Conservation (phyloP, 805 yeast species). For the Starmerella tilneyi region DNA sequence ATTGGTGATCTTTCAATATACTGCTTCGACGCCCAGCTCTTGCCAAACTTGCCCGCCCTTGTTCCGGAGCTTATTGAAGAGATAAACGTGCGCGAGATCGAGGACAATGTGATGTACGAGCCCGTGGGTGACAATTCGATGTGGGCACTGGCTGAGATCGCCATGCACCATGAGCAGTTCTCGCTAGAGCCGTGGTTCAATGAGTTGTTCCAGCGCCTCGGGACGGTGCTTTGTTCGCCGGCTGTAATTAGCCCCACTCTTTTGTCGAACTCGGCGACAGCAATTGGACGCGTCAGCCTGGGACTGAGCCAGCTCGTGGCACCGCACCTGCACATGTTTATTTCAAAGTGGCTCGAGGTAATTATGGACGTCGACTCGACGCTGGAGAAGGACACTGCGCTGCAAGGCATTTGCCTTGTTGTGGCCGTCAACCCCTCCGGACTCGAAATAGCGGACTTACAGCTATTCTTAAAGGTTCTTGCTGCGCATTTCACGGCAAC, state of each 20-base stretch:
- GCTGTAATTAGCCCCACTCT: slow-evolving; percentile 43
- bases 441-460: slow-evolving; percentile 37
- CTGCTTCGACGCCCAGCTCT: slow-evolving; percentile 35
- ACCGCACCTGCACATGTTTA: slow-evolving; percentile 47
- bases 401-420: slow-evolving; percentile 68
- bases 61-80: slow-evolving; percentile 45
- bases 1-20: slow-evolving; percentile 78
- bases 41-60: slow-evolving; percentile 30
- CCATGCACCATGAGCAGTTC: slow-evolving; percentile 41
- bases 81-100: slow-evolving; percentile 34
- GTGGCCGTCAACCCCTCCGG: slow-evolving; percentile 59
- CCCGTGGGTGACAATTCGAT: slow-evolving; percentile 80
- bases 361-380: slow-evolving; percentile 57
- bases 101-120: slow-evolving; percentile 43
- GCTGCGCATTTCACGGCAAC: slow-evolving; percentile 30
- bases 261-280: slow-evolving; percentile 77
- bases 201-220: slow-evolving; percentile 46
- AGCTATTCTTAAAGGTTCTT: slow-evolving; percentile 21
- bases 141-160: slow-evolving; percentile 87
- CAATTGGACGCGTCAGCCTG: slow-evolving; percentile 76
- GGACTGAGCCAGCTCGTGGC: slow-evolving; percentile 50
- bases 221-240: slow-evolving; percentile 50
- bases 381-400: slow-evolving; percentile 80
- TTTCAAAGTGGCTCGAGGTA: slow-evolving; percentile 59
- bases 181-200: slow-evolving; percentile 42